Base-by-base conservation (phyloP, 306 rosid species). In the Vigna nakashimae region DNA sequence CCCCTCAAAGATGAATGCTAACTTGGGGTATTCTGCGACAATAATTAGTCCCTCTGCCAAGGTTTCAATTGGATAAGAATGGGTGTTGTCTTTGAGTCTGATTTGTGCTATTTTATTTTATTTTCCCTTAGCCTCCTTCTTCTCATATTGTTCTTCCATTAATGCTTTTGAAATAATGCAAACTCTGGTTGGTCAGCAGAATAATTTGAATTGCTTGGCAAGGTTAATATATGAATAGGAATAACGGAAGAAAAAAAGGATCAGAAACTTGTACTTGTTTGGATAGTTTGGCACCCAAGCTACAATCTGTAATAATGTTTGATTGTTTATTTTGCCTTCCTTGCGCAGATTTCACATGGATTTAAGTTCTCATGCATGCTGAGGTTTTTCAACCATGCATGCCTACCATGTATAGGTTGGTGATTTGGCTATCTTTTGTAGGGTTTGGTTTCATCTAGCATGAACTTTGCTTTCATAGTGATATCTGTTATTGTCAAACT, bases 1-100 rank as follows among this genome's bases (percentile, higher is more conserved):
- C 98, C 28, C 96, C 98, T 73, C 99, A 92, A 75, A 91, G 96
- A 87, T 91, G 87, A 95, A 81, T 75, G 69, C 70, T 68, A 62
- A 72, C 77, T 63, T 28, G 82, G 82, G 85, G 80, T 53, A 49
- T 86, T 85, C 74, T 73, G 86, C 71, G 73, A 49, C 79, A 79
- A 84, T 76, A 80, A 82, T 74, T 84, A 76, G 79, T 81, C 85
- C 78, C 85, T 49, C 80, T 75, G 70, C 80, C 84, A 79, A 79
- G 78, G 86, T 81, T 82, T 69, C 72, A 28, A 28, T 76, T 85
- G 82, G 82, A 74, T 79, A 88, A 75, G 75, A 82, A 64, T 87
- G 85, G 88, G 88, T 84, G 92, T 87, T 86, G 79, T 85, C 62
- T 26, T 26, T 43, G 79, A 63, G 79, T 74, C 79, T 71, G 64